Evolutionary conservation across 768 basidiomycete genomes (phyloP).

Genomic region (Suillus placidus): DNA sequence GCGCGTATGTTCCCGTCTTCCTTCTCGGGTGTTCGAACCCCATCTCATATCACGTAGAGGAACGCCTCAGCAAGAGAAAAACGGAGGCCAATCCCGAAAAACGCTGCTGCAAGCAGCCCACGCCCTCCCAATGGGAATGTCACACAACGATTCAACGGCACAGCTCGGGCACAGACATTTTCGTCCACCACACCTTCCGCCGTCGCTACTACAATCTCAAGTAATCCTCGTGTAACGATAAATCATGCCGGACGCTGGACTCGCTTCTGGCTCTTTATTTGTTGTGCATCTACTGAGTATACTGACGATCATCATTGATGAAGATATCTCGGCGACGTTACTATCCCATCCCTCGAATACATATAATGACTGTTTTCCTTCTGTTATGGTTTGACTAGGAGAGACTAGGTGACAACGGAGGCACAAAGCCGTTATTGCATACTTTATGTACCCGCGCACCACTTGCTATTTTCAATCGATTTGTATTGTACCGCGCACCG

Average conservation of each 20-base stretch:
- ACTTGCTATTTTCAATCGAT: not conserved
- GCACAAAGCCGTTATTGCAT: not conserved
- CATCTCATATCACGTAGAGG: no score
- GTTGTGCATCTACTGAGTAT: not conserved
- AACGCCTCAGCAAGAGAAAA: no score
- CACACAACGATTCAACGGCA: no score
- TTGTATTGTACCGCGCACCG: not conserved
- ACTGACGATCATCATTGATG: not conserved
- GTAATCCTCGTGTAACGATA: not conserved
- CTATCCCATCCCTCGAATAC: not conserved
- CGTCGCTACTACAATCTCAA: not conserved
- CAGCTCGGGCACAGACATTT: no score
- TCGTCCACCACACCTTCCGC: no score
- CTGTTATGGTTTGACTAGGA: not conserved
- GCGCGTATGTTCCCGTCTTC: no score
- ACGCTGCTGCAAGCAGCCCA: no score
- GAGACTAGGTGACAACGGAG: not conserved
- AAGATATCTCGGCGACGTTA: not conserved
- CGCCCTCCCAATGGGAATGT: no score
- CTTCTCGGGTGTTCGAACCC: no score
- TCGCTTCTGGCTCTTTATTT: not conserved
- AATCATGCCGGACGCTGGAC: not conserved
- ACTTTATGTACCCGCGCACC: not conserved
- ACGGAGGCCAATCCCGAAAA: no score
- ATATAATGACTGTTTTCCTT: not conserved